Evolutionary conservation across 805 yeast genomes (phyloP), one percentile per base, ranked within the genome.

Genomic region (Cyberlindnera euphorbiae): DNA sequence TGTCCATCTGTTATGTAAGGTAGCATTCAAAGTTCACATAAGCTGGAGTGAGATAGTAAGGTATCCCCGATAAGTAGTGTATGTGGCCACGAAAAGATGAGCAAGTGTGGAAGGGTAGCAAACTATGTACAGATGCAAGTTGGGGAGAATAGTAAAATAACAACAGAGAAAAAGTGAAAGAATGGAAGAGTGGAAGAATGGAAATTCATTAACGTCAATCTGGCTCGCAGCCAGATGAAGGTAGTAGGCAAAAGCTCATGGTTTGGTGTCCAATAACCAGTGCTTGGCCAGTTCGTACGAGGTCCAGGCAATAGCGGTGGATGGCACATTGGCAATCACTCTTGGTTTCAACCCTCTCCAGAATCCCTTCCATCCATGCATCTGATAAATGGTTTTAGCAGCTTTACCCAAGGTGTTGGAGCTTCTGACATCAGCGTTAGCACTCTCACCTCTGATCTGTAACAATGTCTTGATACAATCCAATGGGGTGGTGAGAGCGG

Each of bases 231-330:
- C n/a, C n/a, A n/a, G n/a, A n/a, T n/a, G n/a, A n/a, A n/a, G n/a
- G n/a, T n/a, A n/a, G n/a, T n/a, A n/a, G n/a, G n/a, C n/a, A 9
- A 9, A 9, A 19, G 22, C 22, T n/a, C 14, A 24, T 24, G 26
- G 14, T 6, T 6, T 24, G n/a, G 26, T 24, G 26, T 44, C 44
- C 29, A 52, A 24, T 25, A 66, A 44, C 47, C 63, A 59, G 42
- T 64, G 66, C 39, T 90, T 90, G 29, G 96, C 97, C 90, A 89
- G 85, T 60, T 90, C 98, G 61, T 90, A 90, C 18, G 95, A 86
- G 2, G 97, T 90, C 97, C 97, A 90, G 46, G 95, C 80, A 44
- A 90, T 88, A 15, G 97, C 97, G 8, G 97, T 90, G 30, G 94
- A 79, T 16, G 98, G 98, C 58, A 90, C 88, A 60, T 88, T 88